Evolutionary conservation across 352 stramenopile species (phyloP).

Genomic region (Aphanomyces astaci): DNA sequence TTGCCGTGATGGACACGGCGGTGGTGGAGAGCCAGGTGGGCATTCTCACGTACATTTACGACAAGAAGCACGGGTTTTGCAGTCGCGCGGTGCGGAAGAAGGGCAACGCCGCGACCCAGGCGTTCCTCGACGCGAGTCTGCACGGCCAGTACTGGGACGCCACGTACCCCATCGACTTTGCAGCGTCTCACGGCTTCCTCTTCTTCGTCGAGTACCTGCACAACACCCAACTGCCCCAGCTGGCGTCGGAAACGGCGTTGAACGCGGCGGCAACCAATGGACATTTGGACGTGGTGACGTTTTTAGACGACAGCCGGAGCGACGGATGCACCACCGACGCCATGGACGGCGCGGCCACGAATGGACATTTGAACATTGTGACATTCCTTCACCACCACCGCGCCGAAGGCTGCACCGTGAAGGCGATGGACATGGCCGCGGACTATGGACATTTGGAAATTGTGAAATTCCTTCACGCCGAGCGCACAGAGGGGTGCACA

Average conservation of each 20-base stretch:
- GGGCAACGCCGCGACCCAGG: not conserved
- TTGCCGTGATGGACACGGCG: not conserved
- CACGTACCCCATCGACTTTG: not conserved
- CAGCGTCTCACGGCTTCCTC: conserved; percentile 2
- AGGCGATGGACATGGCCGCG: not conserved
- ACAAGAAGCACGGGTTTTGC: conserved; percentile 9
- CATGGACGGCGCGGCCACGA: not conserved
- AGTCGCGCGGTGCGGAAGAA: not conserved
- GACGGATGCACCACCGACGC: conserved; percentile 21
- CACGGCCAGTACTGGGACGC: conserved; percentile 4
- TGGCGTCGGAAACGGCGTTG: conserved; percentile 23
- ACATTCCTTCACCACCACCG: conserved; percentile 3
- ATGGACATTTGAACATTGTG: conserved; percentile 14
- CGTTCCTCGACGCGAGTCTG: not conserved
- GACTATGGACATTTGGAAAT: not conserved
- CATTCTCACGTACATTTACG: not conserved
- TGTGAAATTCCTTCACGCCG: not conserved
- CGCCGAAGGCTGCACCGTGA: conserved; percentile 1
- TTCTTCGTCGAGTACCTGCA: conserved; percentile 12
- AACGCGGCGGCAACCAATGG: conserved; percentile 30
- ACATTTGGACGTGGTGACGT: conserved; percentile 28
- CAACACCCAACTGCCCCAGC: not conserved
- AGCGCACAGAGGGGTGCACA: not conserved
- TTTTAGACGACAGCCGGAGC: conserved; percentile 4
- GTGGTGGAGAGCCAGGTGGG: not conserved